Conservation (phyloP, 163 green algal species). For the Coccomyxa subellipsoidea region DNA sequence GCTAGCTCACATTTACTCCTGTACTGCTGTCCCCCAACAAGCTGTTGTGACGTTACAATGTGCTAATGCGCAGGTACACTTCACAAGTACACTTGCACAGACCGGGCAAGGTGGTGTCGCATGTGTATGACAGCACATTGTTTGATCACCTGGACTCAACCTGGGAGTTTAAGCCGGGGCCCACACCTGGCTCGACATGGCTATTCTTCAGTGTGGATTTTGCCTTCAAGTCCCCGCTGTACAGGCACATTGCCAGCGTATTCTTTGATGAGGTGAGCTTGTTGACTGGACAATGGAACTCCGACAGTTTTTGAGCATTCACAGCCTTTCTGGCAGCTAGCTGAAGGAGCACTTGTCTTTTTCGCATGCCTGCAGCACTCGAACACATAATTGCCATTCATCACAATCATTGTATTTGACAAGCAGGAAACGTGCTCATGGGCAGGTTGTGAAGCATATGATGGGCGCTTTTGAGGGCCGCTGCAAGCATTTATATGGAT, state of each 20-base stretch:
- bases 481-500: constrained; percentile 74
- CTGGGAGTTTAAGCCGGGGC: constrained; percentile 67
- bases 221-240: constrained; percentile 82
- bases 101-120: constrained; percentile 54
- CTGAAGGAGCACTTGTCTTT: no score
- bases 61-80: constrained; percentile 56
- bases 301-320: not conserved
- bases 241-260: constrained; percentile 70
- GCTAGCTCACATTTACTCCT: no score
- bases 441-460: constrained; percentile 82
- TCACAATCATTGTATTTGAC: no score
- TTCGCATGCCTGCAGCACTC: no score
- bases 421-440: no score
- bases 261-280: constrained; percentile 69
- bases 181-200: constrained; percentile 57
- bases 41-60: no score
- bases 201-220: constrained; percentile 89
- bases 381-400: no score
- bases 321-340: no score
- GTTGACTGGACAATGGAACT: not conserved
- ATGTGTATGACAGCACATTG: constrained; percentile 66
- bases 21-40: no score
- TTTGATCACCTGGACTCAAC: constrained; percentile 86
- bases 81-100: constrained; percentile 57
- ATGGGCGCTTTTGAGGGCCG: constrained; percentile 84